Base-by-base conservation (phyloP, 257 asterid genomes). In the Nicotiana knightiana region DNA sequence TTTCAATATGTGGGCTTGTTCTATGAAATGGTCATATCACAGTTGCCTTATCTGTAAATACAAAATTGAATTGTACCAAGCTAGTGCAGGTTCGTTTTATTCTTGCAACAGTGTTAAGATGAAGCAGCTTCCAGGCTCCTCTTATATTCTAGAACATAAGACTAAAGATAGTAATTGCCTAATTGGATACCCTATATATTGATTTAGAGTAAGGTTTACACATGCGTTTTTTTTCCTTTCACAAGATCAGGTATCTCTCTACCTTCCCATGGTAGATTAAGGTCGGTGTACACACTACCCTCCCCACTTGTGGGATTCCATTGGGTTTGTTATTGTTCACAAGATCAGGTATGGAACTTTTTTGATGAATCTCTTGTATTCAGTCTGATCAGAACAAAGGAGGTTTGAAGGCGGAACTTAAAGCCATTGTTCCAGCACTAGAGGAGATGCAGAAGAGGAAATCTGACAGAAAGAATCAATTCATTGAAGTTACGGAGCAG, bases 371-470 rank as follows among this genome's bases (percentile, higher is more conserved):
- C 21, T 85, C 65, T 35, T 59, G 32, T 81, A 32, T 85, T 67
- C 87, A 96, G 98, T 77, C 93, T 86, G 94, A 94, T 86, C 92
- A 96, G 85, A 89, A 85, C 84, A 90, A 86, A 73, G 92, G 87
- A 87, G 91, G 93, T 90, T 89, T 96, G 88, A 96, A 92, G 86
- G 93, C 90, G 16, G 97, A 96, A 84, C 97, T 92, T 73, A 83
- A 84, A 82, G 87, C 93, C 71, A 91, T 91, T 83, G 88, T 96
- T 77, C 97, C 98, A 55, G 91, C 90, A 86, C 85, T 93, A 73
- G 97, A 96, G 87, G 98, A 94, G 90, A 96, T 96, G 98, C 87
- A 88, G 76, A 96, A 90, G 88, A 90, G 93, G 90, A 92, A 89
- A 85, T 82, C 81, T 73, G 98, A 96, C 10, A 89, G 99, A 88